A percentile compares a stretch with the other conserved stretches of the same genome.
Evolutionary conservation across 2,329 filamentous ascomycete species (phyloP).

Genomic region (Hymenoscyphus repandus): DNA sequence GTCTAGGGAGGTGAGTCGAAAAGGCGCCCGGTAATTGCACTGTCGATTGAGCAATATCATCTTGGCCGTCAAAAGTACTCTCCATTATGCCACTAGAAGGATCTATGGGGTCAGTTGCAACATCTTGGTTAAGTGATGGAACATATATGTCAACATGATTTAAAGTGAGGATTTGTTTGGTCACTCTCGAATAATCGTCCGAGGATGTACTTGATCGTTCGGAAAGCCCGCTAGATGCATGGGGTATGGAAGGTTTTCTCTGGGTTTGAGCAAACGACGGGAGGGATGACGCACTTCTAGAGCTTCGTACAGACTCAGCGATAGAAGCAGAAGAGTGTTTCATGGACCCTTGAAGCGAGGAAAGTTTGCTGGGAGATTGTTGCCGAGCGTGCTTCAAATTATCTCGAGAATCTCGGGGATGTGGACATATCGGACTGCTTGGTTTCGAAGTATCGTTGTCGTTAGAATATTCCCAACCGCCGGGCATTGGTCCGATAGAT

Average conservation of each 20-base stretch:
- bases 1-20: conserved; percentile 39
- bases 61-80: conserved; percentile 20
- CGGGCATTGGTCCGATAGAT: conserved; percentile 20
- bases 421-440: conserved; percentile 17
- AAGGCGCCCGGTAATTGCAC: conserved; percentile 57
- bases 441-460: conserved; percentile 10
- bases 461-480: conserved; percentile 23
- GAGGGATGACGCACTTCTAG: conserved; percentile 8
- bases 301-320: conserved; percentile 5
- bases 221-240: conserved; percentile 21
- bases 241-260: conserved; percentile 14
- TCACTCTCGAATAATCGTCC: conserved; percentile 25
- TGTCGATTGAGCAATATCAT: conserved; percentile 27
- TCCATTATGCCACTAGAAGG: conserved; percentile 8
- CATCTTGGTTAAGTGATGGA: conserved; percentile 12
- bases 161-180: conserved; percentile 32
- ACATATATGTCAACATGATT: conserved; percentile 34
- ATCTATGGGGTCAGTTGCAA: conserved; percentile 3
- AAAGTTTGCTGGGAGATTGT: conserved; percentile 3
- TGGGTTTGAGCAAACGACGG: conserved; percentile 1
- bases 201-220: conserved; percentile 25
- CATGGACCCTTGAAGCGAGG: background rate
- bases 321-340: conserved; percentile 7
- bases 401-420: conserved; percentile 10
- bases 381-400: conserved; percentile 25